These are phyloP conservation scores for Plasmodium fragile DNA, from an alignment of 169 alveolate genomes.

Conservation along the genomic window DNA sequence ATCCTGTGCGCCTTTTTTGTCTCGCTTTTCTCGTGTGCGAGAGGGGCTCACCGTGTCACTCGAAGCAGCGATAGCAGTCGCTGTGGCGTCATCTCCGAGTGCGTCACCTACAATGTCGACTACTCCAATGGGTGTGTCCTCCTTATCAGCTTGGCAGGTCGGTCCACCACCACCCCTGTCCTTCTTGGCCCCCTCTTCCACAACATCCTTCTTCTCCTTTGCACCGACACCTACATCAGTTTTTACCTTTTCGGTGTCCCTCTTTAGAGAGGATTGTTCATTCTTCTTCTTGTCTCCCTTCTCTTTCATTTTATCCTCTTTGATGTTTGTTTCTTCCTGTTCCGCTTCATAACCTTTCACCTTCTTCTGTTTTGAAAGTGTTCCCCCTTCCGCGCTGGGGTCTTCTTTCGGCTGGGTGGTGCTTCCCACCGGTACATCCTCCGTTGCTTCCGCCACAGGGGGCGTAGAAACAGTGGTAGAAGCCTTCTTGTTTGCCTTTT, in stretches of 20 bases:
- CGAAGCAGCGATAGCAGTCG: neutral
- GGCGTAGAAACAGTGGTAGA: neutral
- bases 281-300: neutral
- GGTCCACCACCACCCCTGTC: neutral
- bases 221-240: neutral
- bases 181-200: neutral
- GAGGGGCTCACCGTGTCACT: neutral
- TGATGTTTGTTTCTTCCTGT: conserved; percentile 11
- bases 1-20: neutral
- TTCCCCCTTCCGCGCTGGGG: neutral
- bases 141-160: neutral
- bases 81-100: neutral
- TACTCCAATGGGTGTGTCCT: neutral
- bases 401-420: neutral
- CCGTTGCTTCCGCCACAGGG: neutral
- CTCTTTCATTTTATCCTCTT: neutral
- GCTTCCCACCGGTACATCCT: conserved; percentile 1
- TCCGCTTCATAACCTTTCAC: neutral
- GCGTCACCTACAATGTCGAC: neutral
- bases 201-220: conserved; percentile 4
- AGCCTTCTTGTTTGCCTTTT: neutral
- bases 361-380: neutral
- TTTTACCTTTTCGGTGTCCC: neutral
- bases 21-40: neutral
- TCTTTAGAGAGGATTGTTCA: neutral